Conservation (phyloP, 2,329 filamentous ascomycete species). For the Colletotrichum gigasporum region DNA sequence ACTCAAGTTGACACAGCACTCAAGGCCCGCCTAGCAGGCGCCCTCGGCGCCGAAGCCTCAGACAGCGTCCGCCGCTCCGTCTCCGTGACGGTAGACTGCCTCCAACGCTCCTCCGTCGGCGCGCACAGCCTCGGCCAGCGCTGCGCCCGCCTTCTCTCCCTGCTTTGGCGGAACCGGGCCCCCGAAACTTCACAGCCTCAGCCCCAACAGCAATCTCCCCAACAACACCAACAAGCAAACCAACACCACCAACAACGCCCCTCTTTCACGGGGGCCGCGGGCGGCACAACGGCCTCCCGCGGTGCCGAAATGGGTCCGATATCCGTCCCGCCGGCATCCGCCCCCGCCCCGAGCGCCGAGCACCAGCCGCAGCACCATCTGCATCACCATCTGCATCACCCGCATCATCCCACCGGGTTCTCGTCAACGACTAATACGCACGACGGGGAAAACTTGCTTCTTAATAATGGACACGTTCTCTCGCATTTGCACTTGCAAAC, state of each 20-base stretch:
- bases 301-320: not conserved
- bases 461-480: too few relatives aligned
- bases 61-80: slow-evolving; percentile 66
- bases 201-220: too few relatives aligned
- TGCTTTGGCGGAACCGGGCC: slow-evolving; percentile 62
- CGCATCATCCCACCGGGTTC: too few relatives aligned
- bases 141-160: slow-evolving; percentile 67
- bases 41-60: slow-evolving; percentile 64
- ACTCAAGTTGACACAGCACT: too few relatives aligned
- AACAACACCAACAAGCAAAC: slow-evolving; percentile 38
- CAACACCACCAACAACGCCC: too few relatives aligned
- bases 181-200: slow-evolving; percentile 31
- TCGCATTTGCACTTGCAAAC: too few relatives aligned
- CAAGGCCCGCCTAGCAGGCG: slow-evolving; percentile 69
- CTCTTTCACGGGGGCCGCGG: too few relatives aligned
- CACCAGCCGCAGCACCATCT: not conserved
- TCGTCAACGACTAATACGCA: too few relatives aligned
- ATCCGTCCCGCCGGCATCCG: not conserved
- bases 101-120: slow-evolving; percentile 66
- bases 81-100: slow-evolving; percentile 64
- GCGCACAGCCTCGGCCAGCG: slow-evolving; percentile 68
- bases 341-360: not conserved
- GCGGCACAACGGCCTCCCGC: slow-evolving; percentile 35
- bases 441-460: too few relatives aligned
- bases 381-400: too few relatives aligned